These are phyloP conservation scores for Pezicula carpinea DNA, from an alignment of 2,329 filamentous ascomycete genomes.

Conservation along the genomic window DNA sequence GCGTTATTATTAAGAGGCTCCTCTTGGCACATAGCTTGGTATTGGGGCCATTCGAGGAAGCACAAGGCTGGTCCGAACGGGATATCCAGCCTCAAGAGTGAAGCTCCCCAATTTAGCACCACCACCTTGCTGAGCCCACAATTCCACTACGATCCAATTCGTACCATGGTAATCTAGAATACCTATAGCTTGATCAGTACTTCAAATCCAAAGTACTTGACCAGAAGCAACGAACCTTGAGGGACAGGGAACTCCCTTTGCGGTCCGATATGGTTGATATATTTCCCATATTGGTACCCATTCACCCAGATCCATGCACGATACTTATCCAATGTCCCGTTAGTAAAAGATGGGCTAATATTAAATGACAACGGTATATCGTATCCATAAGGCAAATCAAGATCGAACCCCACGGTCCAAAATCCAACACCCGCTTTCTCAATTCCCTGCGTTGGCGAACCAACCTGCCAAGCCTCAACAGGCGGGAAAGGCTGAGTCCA, in stretches of 20 bases:
- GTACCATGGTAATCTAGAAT: slow-evolving; percentile 63
- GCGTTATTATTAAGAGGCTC: neutral
- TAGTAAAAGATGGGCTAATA: slow-evolving; percentile 11
- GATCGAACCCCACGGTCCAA: slow-evolving; percentile 48
- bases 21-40: slow-evolving; percentile 5
- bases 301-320: slow-evolving; percentile 67
- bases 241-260: slow-evolving; percentile 65
- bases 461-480: slow-evolving; percentile 35
- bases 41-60: slow-evolving; percentile 4
- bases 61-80: slow-evolving; percentile 6
- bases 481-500: slow-evolving; percentile 53
- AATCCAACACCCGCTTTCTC: slow-evolving; percentile 47
- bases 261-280: slow-evolving; percentile 64
- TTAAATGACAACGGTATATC: slow-evolving; percentile 56
- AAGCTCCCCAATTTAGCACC: slow-evolving; percentile 11
- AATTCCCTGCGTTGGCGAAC: slow-evolving; percentile 36
- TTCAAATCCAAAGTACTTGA: too few species aligned
- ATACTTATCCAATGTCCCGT: slow-evolving; percentile 37
- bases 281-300: slow-evolving; percentile 67
- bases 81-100: slow-evolving; percentile 7
- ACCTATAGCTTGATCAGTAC: slow-evolving; percentile 50
- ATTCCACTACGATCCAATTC: slow-evolving; percentile 60
- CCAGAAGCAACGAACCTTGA: neutral
- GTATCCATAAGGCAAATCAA: slow-evolving; percentile 48
- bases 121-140: slow-evolving; percentile 52